Evolutionary conservation across 1,284 basidiomycete genomes (phyloP), one percentile per base, ranked within the genome.

Genomic region (Malassezia caprae): DNA sequence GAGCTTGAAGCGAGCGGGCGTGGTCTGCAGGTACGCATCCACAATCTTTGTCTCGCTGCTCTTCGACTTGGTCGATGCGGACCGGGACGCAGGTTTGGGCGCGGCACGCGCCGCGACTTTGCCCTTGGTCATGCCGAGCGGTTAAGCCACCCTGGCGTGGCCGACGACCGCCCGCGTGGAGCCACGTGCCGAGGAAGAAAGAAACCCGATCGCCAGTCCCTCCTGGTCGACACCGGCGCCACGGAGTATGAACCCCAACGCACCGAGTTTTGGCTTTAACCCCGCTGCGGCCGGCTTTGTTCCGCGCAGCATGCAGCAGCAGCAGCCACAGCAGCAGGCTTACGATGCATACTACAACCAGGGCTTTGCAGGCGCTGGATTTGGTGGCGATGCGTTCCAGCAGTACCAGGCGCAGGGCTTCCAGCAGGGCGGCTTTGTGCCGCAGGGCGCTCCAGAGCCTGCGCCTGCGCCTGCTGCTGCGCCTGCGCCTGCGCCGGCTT

Each of bases 1-100:
- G 75, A 94, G 83, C 79, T 96, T 94, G 67, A 96, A 83, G 26
- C 88, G 82, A 60, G 85, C 79, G 5, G 90, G 80, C 0, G 90
- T 93, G 54, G 82, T 81, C 23, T 82, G 79, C 67, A 78, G 77
- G 79, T 96, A 94, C 31, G 88, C 37, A 39, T 39, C 37, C 37
- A 84, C 68, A 80, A 82, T 80, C 83, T 84, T 40, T 91, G 80
- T 19, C 23, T 26, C 37, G 19, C 2, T 21, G 3, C 15, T 39
- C 37, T 39, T 19, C 19, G 37, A 19, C 37, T 39, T 39, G 8
- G n/a, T 21, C 19, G 37, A 39, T 12, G 37, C 37, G 11, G 37
- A 21, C 17, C 21, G 13, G 37, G 37, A 15, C 37, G 19, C 8
- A 19, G 37, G 11, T 21, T 39, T 39, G 17, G 37, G 37, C 4